Conservation (phyloP, 768 basidiomycete genomes). For the Hygrocybe coccinea region DNA sequence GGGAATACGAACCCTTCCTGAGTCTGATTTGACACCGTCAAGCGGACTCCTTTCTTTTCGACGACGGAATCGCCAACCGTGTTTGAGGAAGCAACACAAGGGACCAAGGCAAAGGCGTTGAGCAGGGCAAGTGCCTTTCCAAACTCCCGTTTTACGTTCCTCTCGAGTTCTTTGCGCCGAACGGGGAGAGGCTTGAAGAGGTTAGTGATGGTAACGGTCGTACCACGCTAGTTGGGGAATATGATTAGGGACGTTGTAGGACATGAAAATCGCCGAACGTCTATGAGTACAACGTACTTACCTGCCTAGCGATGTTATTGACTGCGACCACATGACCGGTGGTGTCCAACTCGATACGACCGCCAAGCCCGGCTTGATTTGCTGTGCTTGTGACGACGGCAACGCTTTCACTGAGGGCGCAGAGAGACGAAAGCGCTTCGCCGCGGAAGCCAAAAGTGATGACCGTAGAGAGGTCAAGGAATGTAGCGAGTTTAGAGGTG, state of each 20-base stretch:
- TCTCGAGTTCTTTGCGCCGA: conserved; percentile 83
- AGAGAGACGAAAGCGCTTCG: conserved; percentile 91
- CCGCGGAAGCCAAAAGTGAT: conserved; percentile 92
- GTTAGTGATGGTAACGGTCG: conserved; percentile 66
- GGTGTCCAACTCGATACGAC: conserved; percentile 65
- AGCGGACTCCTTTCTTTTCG: conserved; percentile 48
- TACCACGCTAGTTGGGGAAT: conserved; percentile 60
- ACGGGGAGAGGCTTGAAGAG: conserved; percentile 85
- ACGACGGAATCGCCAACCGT: conserved; percentile 26
- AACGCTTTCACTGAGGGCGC: conserved; percentile 71
- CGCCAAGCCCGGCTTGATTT: conserved; percentile 71
- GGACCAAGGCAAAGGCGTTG: conserved; percentile 85
- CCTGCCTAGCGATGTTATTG: conserved; percentile 73
- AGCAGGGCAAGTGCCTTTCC: conserved; percentile 77
- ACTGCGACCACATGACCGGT: conserved; percentile 55
- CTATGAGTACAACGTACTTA: conserved; percentile 26
- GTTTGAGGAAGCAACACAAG: conserved; percentile 67
- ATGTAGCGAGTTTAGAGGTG: conserved; percentile 84
- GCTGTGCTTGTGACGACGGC: conserved; percentile 70
- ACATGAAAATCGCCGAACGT: too few relatives aligned
- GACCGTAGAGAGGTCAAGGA: conserved; percentile 66
- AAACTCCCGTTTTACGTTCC: conserved; percentile 86
- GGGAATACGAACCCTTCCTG: conserved; percentile 74
- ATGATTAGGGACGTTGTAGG: not conserved
- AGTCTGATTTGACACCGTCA: conserved; percentile 65